Evolutionary conservation across 352 stramenopile genomes (phyloP).

Genomic region (Pythium rhizo-oryzae): DNA sequence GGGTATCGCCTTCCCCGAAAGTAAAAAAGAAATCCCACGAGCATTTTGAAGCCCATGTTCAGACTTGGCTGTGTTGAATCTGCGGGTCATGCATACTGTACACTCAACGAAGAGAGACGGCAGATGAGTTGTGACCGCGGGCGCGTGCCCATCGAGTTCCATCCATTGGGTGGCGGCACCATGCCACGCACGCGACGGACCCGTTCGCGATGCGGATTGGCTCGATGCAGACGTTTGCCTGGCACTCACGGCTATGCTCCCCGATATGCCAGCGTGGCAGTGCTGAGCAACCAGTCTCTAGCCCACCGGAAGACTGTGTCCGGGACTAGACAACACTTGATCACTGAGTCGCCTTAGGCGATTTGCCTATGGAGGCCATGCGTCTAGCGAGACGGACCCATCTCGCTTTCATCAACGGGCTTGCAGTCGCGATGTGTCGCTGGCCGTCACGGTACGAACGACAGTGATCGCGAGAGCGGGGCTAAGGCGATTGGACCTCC

Average conservation of each 20-base stretch:
- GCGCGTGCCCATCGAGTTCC: background rate
- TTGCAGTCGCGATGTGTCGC: too few species aligned
- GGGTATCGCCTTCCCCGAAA: background rate
- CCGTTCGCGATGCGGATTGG: constrained; percentile 3
- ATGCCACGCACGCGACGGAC: background rate
- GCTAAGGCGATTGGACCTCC: too few species aligned
- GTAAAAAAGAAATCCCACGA: background rate
- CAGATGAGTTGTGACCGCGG: background rate
- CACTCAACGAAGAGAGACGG: too few species aligned
- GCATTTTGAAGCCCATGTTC: background rate
- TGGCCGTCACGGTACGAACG: too few species aligned
- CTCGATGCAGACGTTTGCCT: constrained; percentile 15
- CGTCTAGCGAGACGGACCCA: too few species aligned
- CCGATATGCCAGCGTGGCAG: constrained; percentile 10
- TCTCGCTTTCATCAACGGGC: too few species aligned
- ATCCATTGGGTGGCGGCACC: background rate
- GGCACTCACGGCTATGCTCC: background rate
- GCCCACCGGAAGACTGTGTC: background rate
- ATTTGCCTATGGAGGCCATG: too few species aligned
- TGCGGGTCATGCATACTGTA: background rate
- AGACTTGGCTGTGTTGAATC: background rate
- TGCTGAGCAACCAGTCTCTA: background rate
- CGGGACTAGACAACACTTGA: too few species aligned
- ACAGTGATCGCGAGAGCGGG: too few species aligned
- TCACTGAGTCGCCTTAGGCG: too few species aligned